Evolutionary conservation across 306 rosid genomes (phyloP).

Genomic region (Quercus parvula): DNA sequence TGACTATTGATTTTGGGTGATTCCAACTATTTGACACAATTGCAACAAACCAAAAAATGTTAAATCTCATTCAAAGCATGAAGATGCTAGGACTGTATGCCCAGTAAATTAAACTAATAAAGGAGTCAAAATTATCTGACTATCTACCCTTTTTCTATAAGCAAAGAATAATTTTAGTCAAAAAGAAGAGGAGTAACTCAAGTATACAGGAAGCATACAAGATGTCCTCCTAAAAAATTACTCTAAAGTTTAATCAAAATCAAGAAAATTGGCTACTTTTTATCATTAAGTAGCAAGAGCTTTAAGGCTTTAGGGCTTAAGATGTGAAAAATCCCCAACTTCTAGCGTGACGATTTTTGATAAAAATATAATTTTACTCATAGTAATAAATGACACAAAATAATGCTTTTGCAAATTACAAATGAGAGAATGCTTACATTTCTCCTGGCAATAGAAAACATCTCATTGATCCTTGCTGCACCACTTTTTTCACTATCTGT

Average conservation of each 20-base stretch:
- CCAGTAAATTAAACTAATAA: not conserved
- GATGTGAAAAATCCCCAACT: not conserved
- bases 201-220: not conserved
- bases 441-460: slow-evolving; percentile 90
- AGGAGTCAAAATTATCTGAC: not conserved
- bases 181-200: not conserved
- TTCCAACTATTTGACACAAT: too few species aligned
- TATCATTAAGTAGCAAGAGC: not conserved
- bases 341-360: not conserved
- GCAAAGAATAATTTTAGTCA: not conserved
- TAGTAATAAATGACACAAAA: not conserved
- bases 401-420: not conserved
- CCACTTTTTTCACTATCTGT: slow-evolving; percentile 98
- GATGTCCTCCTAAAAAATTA: not conserved
- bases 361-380: not conserved
- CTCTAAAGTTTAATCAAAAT: not conserved
- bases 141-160: not conserved
- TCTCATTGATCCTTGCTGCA: slow-evolving; percentile 82
- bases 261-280: not conserved
- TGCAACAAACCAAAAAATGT: not conserved
- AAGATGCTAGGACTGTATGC: not conserved
- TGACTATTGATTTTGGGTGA: too few species aligned
- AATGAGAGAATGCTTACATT: slow-evolving; percentile 50
- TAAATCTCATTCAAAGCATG: not conserved
- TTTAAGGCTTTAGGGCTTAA: not conserved